phyloP scores from a whole-genome alignment of 2,329 filamentous ascomycete species.

The Alternaria conjuncta region DNA sequence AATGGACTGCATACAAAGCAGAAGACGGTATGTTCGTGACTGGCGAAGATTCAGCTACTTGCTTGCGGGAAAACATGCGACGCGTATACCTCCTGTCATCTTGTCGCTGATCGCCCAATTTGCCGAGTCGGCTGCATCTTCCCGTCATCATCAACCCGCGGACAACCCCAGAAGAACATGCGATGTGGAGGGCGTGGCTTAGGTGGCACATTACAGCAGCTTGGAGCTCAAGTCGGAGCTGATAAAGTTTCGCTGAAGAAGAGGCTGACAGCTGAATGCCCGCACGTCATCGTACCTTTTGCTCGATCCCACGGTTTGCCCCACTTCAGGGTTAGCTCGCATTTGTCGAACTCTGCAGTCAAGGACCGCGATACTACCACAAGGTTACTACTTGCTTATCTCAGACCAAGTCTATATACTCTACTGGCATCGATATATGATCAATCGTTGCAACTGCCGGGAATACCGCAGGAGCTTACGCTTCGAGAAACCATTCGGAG shows the following conservation, averaged over 20 bases:
- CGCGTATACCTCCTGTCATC: background rate
- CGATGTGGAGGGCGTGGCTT: background rate
- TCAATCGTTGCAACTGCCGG: background rate
- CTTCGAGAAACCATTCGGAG: background rate
- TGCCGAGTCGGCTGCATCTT: constrained; percentile 1
- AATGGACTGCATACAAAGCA: background rate
- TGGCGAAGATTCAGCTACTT: background rate
- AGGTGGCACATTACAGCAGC: background rate
- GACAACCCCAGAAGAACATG: background rate
- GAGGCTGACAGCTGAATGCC: background rate
- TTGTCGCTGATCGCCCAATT: background rate
- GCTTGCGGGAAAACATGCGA: background rate
- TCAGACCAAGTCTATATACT: background rate
- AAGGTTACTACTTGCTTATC: background rate
- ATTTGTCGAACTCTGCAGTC: background rate
- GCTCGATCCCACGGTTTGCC: background rate
- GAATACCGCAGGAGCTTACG: background rate
- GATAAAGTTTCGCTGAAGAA: background rate
- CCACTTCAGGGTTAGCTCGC: background rate
- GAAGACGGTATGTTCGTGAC: background rate
- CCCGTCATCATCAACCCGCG: background rate
- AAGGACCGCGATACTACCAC: background rate
- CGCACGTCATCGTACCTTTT: background rate
- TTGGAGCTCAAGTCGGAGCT: background rate
- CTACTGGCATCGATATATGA: background rate